Conservation (phyloP, 148 eudicot genomes). For the Chenopodium quinoa region DNA sequence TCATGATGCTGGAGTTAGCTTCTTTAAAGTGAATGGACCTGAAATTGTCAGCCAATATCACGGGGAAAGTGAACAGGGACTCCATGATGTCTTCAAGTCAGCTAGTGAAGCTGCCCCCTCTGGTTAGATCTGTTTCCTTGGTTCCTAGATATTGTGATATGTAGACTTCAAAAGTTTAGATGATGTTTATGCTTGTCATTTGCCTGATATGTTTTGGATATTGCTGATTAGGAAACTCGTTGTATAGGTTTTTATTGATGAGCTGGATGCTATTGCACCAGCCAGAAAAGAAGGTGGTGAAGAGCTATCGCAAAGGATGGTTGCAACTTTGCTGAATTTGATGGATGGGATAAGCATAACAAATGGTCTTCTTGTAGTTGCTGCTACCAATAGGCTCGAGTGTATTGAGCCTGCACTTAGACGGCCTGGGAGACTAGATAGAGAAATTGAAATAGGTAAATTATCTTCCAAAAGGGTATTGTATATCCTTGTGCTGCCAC, state of each 20-base stretch:
- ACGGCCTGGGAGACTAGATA: constrained; percentile 89
- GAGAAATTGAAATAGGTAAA: constrained; percentile 94
- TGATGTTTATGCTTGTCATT: not conserved
- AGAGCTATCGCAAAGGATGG: constrained; percentile 87
- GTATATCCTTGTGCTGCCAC: not conserved
- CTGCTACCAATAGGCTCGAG: constrained; percentile 87
- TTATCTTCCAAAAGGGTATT: not conserved
- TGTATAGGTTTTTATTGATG: constrained; percentile 83
- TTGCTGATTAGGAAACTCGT: constrained; percentile 13
- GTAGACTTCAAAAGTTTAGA: not conserved
- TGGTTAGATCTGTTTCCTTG: constrained; percentile 48
- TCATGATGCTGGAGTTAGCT: constrained; percentile 70
- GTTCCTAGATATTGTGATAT: not conserved
- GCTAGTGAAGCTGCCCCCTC: constrained; percentile 78
- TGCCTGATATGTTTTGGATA: not conserved
- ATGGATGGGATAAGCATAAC: constrained; percentile 85
- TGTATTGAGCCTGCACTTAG: constrained; percentile 94
- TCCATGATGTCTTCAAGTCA: constrained; percentile 68
- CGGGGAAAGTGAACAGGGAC: constrained; percentile 90
- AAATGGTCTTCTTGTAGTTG: constrained; percentile 75
- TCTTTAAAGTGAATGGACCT: constrained; percentile 85
- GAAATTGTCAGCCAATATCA: constrained; percentile 72
- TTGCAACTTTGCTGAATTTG: constrained; percentile 77
- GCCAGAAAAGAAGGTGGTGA: constrained; percentile 91
- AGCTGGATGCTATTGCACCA: constrained; percentile 95